These are phyloP conservation scores for Bifiguratus adelaidae DNA, from an alignment of 192 early-diverging fungal genomes.

Conservation along the genomic window DNA sequence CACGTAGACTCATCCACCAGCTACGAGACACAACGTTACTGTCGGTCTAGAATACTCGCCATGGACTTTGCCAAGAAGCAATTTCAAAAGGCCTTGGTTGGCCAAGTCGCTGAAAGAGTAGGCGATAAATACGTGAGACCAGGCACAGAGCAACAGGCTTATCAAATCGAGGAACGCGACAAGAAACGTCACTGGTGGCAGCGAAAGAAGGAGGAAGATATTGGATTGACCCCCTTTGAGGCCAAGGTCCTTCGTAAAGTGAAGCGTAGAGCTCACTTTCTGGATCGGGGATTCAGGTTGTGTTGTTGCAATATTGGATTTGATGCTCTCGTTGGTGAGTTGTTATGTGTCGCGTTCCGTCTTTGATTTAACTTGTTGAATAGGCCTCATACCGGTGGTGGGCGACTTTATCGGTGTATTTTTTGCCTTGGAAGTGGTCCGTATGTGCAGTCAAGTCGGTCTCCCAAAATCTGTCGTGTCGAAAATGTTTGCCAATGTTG, in stretches of 20 bases:
- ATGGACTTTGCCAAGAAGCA: too few relatives aligned
- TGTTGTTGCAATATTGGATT: slow-evolving; percentile 30
- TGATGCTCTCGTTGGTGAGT: slow-evolving; percentile 33
- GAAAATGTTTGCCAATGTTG: slow-evolving; percentile 34
- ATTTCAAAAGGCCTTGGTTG: too few relatives aligned
- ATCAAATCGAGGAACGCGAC: too few relatives aligned
- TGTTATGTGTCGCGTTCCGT: background rate
- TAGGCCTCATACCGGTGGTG: slow-evolving; percentile 37
- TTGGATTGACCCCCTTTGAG: slow-evolving; percentile 12
- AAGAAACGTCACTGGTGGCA: slow-evolving; percentile 5
- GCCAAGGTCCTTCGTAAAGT: slow-evolving; percentile 20
- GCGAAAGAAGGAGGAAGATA: slow-evolving; percentile 12
- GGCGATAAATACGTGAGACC: too few relatives aligned
- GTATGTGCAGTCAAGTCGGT: slow-evolving; percentile 25
- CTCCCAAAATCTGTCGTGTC: slow-evolving; percentile 22
- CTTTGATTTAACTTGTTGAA: background rate
- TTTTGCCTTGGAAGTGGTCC: slow-evolving; percentile 25
- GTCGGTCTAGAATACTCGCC: too few relatives aligned
- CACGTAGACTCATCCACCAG: too few relatives aligned
- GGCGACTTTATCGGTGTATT: slow-evolving; percentile 29
- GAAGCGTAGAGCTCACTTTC: slow-evolving; percentile 25
- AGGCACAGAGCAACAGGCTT: too few relatives aligned
- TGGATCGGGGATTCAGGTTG: slow-evolving; percentile 30
- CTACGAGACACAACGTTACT: too few relatives aligned
- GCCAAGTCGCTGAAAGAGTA: too few relatives aligned